Evolutionary conservation across 2,329 filamentous ascomycete species (phyloP), one percentile per base, ranked within the genome.

Genomic region (Arthrobotrys iridis): DNA sequence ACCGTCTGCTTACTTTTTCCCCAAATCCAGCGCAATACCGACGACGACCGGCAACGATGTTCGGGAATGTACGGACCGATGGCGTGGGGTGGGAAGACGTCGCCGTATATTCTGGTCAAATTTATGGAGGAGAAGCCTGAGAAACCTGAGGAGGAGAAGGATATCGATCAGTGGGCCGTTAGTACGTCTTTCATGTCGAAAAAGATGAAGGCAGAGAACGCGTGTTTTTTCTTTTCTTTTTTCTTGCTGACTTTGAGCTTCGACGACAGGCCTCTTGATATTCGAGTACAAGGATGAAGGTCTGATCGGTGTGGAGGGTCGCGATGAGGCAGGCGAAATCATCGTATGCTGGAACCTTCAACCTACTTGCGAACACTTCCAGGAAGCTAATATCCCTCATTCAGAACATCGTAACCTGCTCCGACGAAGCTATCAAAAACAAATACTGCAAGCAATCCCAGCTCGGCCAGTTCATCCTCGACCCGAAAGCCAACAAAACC

Each of bases 251-350:
- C 82, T 83, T 7, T 11, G 33, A 28, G 26, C 11, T 45, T 40
- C 22, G 97, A 79, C 86, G 97, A 28, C 59, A 75, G 71, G 63
- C 58, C 63, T 75, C 40, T 26, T 75, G 60, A 90, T 99, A 77
- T 99, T 97, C 82, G 94, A 99, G 83, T 99, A 93, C 92, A 89
- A 87, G 78, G 95, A 99, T 81, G 89, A 91, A 81, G 84, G 88
- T 59, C 85, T 94, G 65, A 68, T 75, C 30, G 71, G 71, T 15
- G 30, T 68, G 8, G 58, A 35, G 37, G 60, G 58, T 41, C 28
- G 57, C 58, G 45, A 60, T 26, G 24, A 22, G 33, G 28, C 59
- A 11, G 71, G 71, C 37, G 48, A 50, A 13, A 10, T 26, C 28
- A 64, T 20, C n/a, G 71, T 75, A 75, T 20, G 48, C 15, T 28